These are phyloP conservation scores for Claviceps sorghi DNA, from an alignment of 2,329 filamentous ascomycete genomes.

Conservation along the genomic window DNA sequence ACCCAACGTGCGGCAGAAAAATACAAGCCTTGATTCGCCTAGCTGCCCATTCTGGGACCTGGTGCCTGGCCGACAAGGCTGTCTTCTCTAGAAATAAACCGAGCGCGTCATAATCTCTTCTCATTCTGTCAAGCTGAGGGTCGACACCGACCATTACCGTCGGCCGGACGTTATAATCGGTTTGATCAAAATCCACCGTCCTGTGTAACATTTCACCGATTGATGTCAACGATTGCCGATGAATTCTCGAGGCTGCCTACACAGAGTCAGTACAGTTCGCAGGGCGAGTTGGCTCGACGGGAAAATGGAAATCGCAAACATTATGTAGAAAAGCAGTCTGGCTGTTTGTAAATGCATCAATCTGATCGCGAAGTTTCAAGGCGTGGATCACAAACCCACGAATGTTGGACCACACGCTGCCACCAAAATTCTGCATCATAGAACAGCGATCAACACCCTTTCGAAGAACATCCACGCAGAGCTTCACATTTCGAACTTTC, in stretches of 20 bases:
- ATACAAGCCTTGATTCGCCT: conserved; percentile 56
- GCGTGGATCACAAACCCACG: conserved; percentile 55
- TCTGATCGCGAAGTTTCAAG: conserved; percentile 51
- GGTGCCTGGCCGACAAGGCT: conserved; percentile 45
- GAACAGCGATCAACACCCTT: conserved; percentile 55
- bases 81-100: conserved; percentile 57
- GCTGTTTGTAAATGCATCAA: conserved; percentile 19
- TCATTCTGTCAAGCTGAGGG: conserved; percentile 60
- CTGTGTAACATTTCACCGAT: conserved; percentile 59
- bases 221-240: conserved; percentile 42
- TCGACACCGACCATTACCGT: conserved; percentile 62
- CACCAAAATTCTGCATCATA: conserved; percentile 38
- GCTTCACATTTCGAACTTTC: conserved; percentile 62
- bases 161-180: conserved; percentile 54
- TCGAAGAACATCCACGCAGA: conserved; percentile 52
- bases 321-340: background rate
- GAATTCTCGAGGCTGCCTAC: conserved; percentile 35
- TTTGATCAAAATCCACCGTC: conserved; percentile 68
- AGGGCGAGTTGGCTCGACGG: background rate
- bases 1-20: conserved; percentile 84
- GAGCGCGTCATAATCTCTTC: conserved; percentile 63
- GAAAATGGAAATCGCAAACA: background rate
- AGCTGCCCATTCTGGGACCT: conserved; percentile 45
- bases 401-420: conserved; percentile 60
- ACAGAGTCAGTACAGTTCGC: background rate